Evolutionary conservation across 495 filamentous ascomycete species (phyloP).

Genomic region (Aspergillus leporis): DNA sequence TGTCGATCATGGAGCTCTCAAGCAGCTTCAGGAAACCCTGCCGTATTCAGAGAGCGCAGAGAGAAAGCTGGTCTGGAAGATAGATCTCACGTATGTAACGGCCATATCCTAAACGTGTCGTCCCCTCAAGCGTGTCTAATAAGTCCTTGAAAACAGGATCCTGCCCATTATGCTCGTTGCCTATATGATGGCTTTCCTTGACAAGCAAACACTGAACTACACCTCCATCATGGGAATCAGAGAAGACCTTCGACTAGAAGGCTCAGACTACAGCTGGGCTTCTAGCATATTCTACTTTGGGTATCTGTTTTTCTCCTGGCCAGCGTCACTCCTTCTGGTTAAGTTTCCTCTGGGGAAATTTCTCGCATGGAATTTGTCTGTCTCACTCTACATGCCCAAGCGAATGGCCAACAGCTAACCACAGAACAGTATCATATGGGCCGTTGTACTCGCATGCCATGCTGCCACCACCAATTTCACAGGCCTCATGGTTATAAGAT

Average conservation of each 20-base stretch:
- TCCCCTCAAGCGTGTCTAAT: background rate
- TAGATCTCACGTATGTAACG: slow-evolving; percentile 21
- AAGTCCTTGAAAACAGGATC: slow-evolving; percentile 11
- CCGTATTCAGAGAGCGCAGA: slow-evolving; percentile 21
- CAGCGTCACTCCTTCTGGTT: slow-evolving; percentile 46
- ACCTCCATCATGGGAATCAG: slow-evolving; percentile 39
- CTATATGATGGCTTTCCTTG: slow-evolving; percentile 50
- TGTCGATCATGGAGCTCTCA: slow-evolving; percentile 21
- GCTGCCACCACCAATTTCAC: slow-evolving; percentile 49
- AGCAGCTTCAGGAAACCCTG: slow-evolving; percentile 8
- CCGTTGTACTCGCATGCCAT: slow-evolving; percentile 50
- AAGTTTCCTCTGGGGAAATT: slow-evolving; percentile 43
- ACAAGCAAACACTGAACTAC: slow-evolving; percentile 49
- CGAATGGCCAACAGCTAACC: background rate
- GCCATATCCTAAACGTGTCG: background rate
- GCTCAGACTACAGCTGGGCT: slow-evolving; percentile 54
- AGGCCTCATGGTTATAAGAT: slow-evolving; percentile 46
- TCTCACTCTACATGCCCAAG: slow-evolving; percentile 19
- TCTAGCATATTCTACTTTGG: slow-evolving; percentile 60
- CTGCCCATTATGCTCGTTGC: slow-evolving; percentile 31
- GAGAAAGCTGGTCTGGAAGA: slow-evolving; percentile 26
- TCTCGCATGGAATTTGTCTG: slow-evolving; percentile 49
- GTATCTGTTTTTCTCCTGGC: slow-evolving; percentile 48
- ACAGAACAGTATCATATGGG: slow-evolving; percentile 27
- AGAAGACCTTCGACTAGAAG: slow-evolving; percentile 48